These are phyloP conservation scores for Achaetomiella virescens DNA, from an alignment of 495 filamentous ascomycete species.

Conservation along the genomic window DNA sequence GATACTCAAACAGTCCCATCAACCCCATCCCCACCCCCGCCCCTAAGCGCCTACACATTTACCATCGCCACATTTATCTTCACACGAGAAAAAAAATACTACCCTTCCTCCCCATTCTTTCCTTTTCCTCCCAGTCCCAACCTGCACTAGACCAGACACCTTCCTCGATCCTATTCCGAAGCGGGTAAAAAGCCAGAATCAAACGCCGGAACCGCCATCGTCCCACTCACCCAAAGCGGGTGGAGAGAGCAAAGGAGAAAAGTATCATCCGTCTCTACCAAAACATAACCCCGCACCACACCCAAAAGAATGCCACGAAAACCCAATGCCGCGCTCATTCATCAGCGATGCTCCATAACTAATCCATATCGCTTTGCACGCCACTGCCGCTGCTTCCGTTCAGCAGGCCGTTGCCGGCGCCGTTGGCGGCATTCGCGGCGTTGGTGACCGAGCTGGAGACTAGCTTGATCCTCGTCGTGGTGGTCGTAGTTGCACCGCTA, in stretches of 20 bases:
- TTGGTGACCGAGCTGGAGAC: slow-evolving; percentile 47
- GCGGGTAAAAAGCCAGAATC: background rate
- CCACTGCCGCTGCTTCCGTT: slow-evolving; percentile 38
- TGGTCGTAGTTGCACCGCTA: slow-evolving; percentile 37
- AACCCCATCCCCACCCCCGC: too few species aligned
- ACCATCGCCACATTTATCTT: too few species aligned
- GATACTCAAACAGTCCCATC: too few species aligned
- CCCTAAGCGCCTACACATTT: too few species aligned
- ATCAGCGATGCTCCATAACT: background rate
- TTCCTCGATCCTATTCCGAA: background rate
- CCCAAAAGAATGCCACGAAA: background rate
- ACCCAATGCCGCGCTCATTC: background rate
- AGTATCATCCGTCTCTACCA: too few species aligned
- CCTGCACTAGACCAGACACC: background rate
- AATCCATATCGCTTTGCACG: slow-evolving; percentile 42
- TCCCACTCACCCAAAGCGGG: background rate
- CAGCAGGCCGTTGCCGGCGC: slow-evolving; percentile 31
- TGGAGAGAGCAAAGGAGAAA: too few species aligned
- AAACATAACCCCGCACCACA: background rate
- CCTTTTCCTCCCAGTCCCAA: background rate
- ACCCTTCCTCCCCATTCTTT: background rate
- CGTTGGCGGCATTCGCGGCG: background rate
- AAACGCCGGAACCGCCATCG: background rate
- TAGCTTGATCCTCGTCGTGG: slow-evolving; percentile 48
- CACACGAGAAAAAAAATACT: too few species aligned